Conservation (phyloP, 2,329 filamentous ascomycete genomes). For the Ambrosiella beaveri region DNA sequence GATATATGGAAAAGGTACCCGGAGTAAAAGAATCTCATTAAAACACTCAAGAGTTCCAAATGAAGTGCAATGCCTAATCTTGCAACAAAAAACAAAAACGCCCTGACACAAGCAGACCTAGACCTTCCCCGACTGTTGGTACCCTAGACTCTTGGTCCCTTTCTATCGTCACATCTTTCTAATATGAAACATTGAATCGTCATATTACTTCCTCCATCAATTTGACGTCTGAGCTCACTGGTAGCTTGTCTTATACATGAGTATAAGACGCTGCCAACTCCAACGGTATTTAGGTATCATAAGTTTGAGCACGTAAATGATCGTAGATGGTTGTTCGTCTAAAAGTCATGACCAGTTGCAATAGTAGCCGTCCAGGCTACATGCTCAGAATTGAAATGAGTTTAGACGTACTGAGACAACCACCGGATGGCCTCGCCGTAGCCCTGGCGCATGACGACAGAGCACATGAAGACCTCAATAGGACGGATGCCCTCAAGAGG, state of each 20-base stretch:
- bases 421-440: slow-evolving; percentile 85
- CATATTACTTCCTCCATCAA: no score
- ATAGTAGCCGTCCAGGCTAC: not conserved
- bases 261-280: no score
- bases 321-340: not conserved
- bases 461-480: slow-evolving; percentile 98
- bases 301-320: not conserved
- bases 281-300: no score
- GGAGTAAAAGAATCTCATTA: slow-evolving; percentile 9
- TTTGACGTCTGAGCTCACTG: no score
- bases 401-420: slow-evolving; percentile 81
- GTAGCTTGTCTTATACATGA: no score
- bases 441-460: slow-evolving; percentile 92
- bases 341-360: not conserved
- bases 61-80: slow-evolving; percentile 2
- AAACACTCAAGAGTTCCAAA: slow-evolving; percentile 7
- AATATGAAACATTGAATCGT: no score
- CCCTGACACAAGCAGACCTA: not conserved
- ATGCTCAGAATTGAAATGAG: not conserved
- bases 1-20: not conserved
- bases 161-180: not conserved
- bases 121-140: not conserved
- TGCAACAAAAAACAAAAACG: slow-evolving; percentile 1
- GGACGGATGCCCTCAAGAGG: slow-evolving; percentile 81
- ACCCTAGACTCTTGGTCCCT: not conserved